phyloP scores from a whole-genome alignment of 352 stramenopile species.

The Pythium volutum region DNA sequence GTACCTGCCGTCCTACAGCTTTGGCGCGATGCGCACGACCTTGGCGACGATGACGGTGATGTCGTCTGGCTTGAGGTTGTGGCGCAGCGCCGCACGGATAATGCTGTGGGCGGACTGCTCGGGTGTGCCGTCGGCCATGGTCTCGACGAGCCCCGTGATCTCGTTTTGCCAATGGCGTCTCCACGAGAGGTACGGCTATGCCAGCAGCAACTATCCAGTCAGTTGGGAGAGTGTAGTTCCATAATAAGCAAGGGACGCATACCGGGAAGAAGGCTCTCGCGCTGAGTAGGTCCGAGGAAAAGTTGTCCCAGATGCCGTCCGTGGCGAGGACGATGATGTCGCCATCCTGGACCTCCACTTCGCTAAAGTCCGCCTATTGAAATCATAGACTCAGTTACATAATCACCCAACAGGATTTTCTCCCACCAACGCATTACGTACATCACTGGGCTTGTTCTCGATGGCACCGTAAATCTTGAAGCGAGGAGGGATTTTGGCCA shows the following conservation, averaged over 20 bases:
- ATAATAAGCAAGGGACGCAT: constrained; percentile 18
- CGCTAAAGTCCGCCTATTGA: constrained; percentile 58
- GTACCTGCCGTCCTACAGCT: constrained; percentile 33
- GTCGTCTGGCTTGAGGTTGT: constrained; percentile 85
- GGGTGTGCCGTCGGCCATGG: constrained; percentile 38
- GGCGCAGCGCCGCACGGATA: constrained; percentile 60
- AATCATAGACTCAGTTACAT: not conserved
- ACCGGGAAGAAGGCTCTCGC: constrained; percentile 56
- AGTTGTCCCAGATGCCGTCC: constrained; percentile 84
- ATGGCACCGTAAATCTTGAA: constrained; percentile 79
- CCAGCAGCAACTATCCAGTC: not conserved
- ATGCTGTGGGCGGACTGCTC: constrained; percentile 59
- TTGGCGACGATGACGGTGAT: constrained; percentile 78
- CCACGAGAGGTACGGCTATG: constrained; percentile 60
- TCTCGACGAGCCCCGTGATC: constrained; percentile 54
- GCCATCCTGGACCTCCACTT: constrained; percentile 67
- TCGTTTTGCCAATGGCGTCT: constrained; percentile 57
- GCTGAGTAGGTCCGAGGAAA: constrained; percentile 49
- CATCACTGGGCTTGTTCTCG: constrained; percentile 70
- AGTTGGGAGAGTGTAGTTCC: not conserved
- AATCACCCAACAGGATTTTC: not conserved
- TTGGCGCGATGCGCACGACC: constrained; percentile 48
- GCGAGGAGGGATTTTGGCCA: constrained; percentile 69
- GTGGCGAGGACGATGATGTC: constrained; percentile 79
- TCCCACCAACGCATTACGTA: constrained; percentile 23